Percentiles rank a stretch among this genome's conserved stretches.
phyloP scores from a whole-genome alignment of 495 filamentous ascomycete genomes.

The Lentithecium fluviatile region DNA sequence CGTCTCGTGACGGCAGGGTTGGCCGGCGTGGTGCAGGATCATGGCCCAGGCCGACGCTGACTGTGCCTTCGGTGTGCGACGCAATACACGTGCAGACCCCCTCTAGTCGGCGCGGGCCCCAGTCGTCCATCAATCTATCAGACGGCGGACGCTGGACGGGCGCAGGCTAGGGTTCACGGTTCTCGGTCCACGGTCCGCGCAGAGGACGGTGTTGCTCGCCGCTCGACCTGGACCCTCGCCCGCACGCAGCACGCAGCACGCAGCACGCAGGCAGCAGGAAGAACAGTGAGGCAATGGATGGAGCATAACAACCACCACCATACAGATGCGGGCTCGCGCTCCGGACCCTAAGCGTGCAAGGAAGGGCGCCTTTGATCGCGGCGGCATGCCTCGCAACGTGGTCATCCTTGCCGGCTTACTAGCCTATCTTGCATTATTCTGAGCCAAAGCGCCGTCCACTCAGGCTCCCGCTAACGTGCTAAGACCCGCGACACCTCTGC shows the following conservation, averaged over 20 bases:
- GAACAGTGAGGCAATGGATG: background rate
- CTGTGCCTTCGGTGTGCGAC: constrained; percentile 31
- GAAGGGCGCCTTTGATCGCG: too few relatives aligned
- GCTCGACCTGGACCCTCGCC: too few relatives aligned
- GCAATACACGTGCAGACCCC: constrained; percentile 17
- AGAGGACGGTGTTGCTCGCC: too few relatives aligned
- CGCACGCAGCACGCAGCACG: too few relatives aligned
- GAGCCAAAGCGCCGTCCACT: background rate
- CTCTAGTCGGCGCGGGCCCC: background rate
- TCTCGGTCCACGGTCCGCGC: too few relatives aligned
- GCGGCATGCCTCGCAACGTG: constrained; percentile 16
- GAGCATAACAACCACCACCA: too few relatives aligned
- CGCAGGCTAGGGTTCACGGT: background rate
- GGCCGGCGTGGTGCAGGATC: background rate
- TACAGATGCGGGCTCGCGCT: too few relatives aligned
- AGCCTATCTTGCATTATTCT: constrained; percentile 33
- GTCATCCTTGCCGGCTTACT: constrained; percentile 11
- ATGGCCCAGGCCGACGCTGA: constrained; percentile 8
- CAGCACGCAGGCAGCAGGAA: too few relatives aligned
- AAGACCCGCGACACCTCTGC: constrained; percentile 12
- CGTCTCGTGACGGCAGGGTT: constrained; percentile 22
- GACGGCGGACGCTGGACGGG: background rate
- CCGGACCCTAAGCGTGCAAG: too few relatives aligned
- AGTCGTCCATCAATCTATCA: background rate
- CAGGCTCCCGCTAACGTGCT: constrained; percentile 13